Evolutionary conservation across 139 green algal species (phyloP).

Genomic region (Micractinium sp.): DNA sequence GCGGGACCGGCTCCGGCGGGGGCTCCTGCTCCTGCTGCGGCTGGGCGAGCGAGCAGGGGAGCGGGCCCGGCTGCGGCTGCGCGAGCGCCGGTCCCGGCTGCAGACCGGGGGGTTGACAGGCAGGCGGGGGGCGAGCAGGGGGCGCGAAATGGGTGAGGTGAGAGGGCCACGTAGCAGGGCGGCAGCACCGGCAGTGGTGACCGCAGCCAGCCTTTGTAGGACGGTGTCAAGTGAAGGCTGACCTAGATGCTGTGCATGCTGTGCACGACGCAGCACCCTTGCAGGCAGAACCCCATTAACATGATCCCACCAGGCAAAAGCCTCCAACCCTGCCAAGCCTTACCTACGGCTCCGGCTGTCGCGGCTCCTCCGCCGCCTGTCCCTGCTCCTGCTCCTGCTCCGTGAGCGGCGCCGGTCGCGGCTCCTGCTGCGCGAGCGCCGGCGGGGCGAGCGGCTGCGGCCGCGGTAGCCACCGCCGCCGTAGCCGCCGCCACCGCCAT

Average conservation of each 20-base stretch:
- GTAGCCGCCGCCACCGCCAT: not conserved
- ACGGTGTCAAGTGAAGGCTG: too few relatives aligned
- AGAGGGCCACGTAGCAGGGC: too few relatives aligned
- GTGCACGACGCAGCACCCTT: too few relatives aligned
- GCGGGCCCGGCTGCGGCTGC: not conserved
- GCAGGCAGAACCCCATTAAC: too few relatives aligned
- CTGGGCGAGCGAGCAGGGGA: not conserved
- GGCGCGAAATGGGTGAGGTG: not conserved
- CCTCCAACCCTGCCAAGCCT: too few relatives aligned
- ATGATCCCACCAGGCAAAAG: too few relatives aligned
- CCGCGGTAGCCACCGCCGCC: constrained; percentile 6
- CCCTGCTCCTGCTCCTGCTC: not conserved
- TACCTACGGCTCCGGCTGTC: not conserved
- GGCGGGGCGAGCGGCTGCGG: constrained; percentile 17
- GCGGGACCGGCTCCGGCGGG: not conserved
- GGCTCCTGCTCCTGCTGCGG: not conserved
- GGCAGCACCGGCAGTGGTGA: too few relatives aligned
- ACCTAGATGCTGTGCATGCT: too few relatives aligned
- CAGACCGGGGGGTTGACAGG: too few relatives aligned
- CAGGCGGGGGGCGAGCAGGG: too few relatives aligned
- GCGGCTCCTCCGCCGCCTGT: not conserved
- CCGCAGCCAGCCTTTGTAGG: too few relatives aligned
- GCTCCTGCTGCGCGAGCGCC: too few relatives aligned
- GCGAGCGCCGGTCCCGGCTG: not conserved
- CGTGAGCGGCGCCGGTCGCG: not conserved